phyloP scores from a whole-genome alignment of 2,329 filamentous ascomycete species.

The Pyrenophora teres region DNA sequence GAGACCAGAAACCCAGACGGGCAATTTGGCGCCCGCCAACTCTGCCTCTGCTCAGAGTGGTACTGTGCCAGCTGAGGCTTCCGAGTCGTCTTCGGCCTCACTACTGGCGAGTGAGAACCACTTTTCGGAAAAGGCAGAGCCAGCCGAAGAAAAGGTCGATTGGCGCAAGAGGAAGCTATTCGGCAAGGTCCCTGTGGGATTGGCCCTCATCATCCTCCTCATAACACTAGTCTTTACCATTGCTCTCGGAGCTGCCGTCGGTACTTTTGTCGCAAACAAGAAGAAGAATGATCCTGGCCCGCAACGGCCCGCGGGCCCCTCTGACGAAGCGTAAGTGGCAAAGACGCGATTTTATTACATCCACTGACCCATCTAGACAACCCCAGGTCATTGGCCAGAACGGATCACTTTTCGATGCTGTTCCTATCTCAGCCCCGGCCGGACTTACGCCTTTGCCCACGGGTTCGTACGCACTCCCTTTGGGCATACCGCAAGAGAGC shows the following conservation, averaged over 20 bases:
- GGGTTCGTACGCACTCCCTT: constrained; percentile 56
- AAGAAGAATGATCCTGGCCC: constrained; percentile 23
- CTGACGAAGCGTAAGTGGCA: constrained; percentile 39
- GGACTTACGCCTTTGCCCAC: constrained; percentile 55
- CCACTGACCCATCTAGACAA: constrained; percentile 31
- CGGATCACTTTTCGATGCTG: constrained; percentile 56
- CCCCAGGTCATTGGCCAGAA: constrained; percentile 55
- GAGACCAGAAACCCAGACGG: constrained; percentile 41
- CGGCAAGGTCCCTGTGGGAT: constrained; percentile 57
- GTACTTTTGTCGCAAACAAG: constrained; percentile 56
- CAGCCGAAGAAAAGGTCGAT: constrained; percentile 21
- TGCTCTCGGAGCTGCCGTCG: constrained; percentile 59
- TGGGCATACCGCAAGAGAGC: constrained; percentile 52
- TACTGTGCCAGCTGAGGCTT: constrained; percentile 31
- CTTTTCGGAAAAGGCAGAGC: constrained; percentile 38
- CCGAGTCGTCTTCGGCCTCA: constrained; percentile 37
- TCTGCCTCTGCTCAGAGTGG: constrained; percentile 15
- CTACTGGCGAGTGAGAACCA: constrained; percentile 29
- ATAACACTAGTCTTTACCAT: constrained; percentile 54
- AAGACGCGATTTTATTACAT: neutral
- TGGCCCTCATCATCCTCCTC: constrained; percentile 53
- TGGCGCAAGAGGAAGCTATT: constrained; percentile 53
- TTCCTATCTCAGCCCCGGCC: constrained; percentile 54
- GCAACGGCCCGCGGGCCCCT: constrained; percentile 16
- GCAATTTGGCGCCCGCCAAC: constrained; percentile 23